phyloP scores from a whole-genome alignment of 2,329 filamentous ascomycete species.

The Thermoascus crustaceus region DNA sequence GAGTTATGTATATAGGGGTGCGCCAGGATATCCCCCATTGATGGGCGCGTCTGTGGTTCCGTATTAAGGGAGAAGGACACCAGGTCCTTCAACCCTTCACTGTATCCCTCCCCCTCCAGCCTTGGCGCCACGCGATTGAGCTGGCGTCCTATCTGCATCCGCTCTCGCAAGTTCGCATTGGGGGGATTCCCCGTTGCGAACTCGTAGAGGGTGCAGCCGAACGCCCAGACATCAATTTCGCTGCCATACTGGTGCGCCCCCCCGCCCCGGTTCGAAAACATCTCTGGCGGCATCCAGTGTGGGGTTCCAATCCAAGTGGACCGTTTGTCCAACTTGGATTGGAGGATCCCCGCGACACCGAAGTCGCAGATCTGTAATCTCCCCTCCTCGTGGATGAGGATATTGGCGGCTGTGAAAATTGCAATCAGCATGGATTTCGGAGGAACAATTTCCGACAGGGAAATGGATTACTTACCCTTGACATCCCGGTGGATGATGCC shows the following conservation, averaged over 20 bases:
- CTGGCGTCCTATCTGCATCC: conserved; percentile 40
- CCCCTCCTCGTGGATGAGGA: conserved; percentile 56
- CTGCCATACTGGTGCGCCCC: conserved; percentile 40
- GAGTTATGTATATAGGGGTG: conserved; percentile 38
- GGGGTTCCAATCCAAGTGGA: conserved; percentile 59
- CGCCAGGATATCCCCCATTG: conserved; percentile 39
- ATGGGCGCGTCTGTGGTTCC: conserved; percentile 37
- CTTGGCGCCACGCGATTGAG: conserved; percentile 35
- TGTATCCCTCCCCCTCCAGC: conserved; percentile 36
- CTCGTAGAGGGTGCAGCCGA: conserved; percentile 43
- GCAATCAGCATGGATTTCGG: too few species aligned
- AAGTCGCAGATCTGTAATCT: conserved; percentile 58
- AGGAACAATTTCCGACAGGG: too few species aligned
- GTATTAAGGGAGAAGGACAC: conserved; percentile 38
- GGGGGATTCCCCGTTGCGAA: conserved; percentile 43
- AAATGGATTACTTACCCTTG: conserved; percentile 40
- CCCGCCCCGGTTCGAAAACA: conserved; percentile 34
- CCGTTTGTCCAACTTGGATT: conserved; percentile 52
- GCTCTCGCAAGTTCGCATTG: conserved; percentile 39
- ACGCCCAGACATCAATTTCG: conserved; percentile 46
- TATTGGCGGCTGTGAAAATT: conserved; percentile 53
- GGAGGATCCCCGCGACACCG: conserved; percentile 55
- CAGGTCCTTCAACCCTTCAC: conserved; percentile 37
- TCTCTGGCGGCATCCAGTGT: conserved; percentile 59
- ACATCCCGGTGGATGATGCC: conserved; percentile 59